phyloP scores from a whole-genome alignment of 2,329 filamentous ascomycete genomes.

The Cryphonectria japonica region DNA sequence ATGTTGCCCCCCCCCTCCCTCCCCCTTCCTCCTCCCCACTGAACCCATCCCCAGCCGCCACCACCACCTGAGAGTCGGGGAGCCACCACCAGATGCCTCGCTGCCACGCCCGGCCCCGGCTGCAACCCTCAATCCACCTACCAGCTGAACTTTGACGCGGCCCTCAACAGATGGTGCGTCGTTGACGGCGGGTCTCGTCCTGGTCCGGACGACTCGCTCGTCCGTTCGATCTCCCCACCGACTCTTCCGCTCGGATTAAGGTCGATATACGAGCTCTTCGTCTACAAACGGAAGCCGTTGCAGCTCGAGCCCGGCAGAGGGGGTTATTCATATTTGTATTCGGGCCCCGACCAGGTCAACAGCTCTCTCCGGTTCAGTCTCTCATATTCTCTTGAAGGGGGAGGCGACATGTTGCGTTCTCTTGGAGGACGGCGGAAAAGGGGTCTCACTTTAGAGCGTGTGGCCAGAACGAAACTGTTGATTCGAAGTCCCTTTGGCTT shows the following conservation, averaged over 20 bases:
- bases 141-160: neutral
- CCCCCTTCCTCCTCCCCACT: neutral
- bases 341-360: slow-evolving; percentile 10
- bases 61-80: neutral
- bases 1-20: neutral
- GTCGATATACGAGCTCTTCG: slow-evolving; percentile 19
- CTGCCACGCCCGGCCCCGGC: slow-evolving; percentile 15
- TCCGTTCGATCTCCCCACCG: slow-evolving; percentile 9
- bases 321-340: slow-evolving; percentile 1
- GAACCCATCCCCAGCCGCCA: neutral
- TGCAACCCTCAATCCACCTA: neutral
- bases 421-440: neutral
- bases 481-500: neutral
- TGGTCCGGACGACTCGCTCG: neutral
- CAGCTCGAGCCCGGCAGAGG: neutral
- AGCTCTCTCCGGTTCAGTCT: neutral
- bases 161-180: neutral
- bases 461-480: neutral
- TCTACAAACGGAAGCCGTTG: slow-evolving; percentile 12
- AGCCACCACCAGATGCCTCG: slow-evolving; percentile 3
- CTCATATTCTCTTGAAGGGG: neutral
- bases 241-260: slow-evolving; percentile 23
- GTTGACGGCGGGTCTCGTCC: slow-evolving; percentile 3
- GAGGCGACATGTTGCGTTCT: neutral
- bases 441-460: neutral